A percentile compares a stretch with the other conserved stretches of the same genome.
These are phyloP conservation scores for Aspergillus flavus DNA, from an alignment of 2,329 filamentous ascomycete genomes.

Conservation along the genomic window DNA sequence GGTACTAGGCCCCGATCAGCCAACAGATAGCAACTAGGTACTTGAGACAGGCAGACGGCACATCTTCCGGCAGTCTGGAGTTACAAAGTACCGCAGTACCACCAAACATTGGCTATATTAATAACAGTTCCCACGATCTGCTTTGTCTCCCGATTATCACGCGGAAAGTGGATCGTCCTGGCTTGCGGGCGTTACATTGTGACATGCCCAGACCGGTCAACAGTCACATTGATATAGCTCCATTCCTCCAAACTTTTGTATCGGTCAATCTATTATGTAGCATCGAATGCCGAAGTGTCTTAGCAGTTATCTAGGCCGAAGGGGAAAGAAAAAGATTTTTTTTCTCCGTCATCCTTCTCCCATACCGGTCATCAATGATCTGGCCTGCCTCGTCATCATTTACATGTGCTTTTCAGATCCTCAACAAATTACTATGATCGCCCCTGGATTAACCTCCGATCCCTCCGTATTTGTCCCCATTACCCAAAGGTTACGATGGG, in stretches of 20 bases:
- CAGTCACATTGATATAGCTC: slow-evolving; percentile 1
- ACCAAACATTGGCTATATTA: neutral
- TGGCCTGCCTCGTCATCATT: slow-evolving; percentile 6
- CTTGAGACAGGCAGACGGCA: neutral
- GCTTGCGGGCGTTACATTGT: slow-evolving; percentile 4
- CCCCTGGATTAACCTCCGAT: neutral
- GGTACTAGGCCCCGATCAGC: neutral
- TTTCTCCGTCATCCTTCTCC: neutral
- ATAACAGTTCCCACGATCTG: slow-evolving; percentile 8
- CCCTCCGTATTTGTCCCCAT: neutral
- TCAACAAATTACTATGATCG: neutral
- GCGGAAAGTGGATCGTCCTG: slow-evolving; percentile 7
- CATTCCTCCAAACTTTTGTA: neutral
- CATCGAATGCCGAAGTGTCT: slow-evolving; percentile 1
- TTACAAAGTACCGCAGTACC: slow-evolving; percentile 4
- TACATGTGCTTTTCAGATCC: slow-evolving; percentile 10
- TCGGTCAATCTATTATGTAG: slow-evolving; percentile 1
- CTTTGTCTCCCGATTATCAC: slow-evolving; percentile 5
- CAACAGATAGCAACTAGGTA: neutral
- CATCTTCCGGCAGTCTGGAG: slow-evolving; percentile 3
- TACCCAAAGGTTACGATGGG: neutral
- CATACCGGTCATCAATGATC: neutral
- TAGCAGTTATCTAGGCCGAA: neutral
- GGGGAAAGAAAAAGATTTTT: neutral
- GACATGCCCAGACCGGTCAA: slow-evolving; percentile 2